These are phyloP conservation scores for Cornus florida DNA, from an alignment of 148 eudicot species.

Conservation along the genomic window DNA sequence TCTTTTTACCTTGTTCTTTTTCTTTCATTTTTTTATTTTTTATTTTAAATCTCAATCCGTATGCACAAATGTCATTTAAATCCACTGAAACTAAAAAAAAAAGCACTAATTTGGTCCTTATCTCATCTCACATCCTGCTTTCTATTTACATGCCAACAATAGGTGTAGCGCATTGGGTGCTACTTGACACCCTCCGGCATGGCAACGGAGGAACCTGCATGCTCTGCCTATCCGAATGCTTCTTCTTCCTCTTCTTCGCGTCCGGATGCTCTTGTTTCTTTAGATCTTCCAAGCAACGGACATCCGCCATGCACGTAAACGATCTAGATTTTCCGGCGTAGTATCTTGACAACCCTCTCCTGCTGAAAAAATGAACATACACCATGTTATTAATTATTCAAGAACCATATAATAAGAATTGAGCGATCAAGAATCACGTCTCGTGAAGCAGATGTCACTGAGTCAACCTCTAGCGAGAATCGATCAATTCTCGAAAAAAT, in stretches of 20 bases:
- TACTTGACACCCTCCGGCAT: conserved; percentile 5
- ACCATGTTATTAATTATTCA: too few relatives aligned
- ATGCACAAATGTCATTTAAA: too few relatives aligned
- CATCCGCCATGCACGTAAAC: conserved; percentile 17
- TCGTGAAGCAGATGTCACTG: too few relatives aligned
- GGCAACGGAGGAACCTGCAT: background rate
- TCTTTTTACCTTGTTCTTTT: too few relatives aligned
- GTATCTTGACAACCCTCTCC: conserved; percentile 29
- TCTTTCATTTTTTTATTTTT: too few relatives aligned
- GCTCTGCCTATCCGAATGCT: conserved; percentile 6
- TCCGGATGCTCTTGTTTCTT: conserved; percentile 19
- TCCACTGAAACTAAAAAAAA: too few relatives aligned
- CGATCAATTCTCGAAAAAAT: background rate
- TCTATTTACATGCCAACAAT: background rate
- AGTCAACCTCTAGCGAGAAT: too few relatives aligned
- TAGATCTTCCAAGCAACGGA: conserved; percentile 23
- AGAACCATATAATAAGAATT: too few relatives aligned
- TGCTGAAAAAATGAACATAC: background rate
- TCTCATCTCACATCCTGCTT: too few relatives aligned
- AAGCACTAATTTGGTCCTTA: too few relatives aligned
- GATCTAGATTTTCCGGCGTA: conserved; percentile 26
- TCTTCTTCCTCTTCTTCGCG: conserved; percentile 14
- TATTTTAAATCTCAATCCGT: too few relatives aligned
- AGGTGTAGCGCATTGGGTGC: conserved; percentile 1
- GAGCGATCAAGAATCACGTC: too few relatives aligned